These are phyloP conservation scores for Sicyos edulis DNA, from an alignment of 306 rosid genomes.

Conservation along the genomic window DNA sequence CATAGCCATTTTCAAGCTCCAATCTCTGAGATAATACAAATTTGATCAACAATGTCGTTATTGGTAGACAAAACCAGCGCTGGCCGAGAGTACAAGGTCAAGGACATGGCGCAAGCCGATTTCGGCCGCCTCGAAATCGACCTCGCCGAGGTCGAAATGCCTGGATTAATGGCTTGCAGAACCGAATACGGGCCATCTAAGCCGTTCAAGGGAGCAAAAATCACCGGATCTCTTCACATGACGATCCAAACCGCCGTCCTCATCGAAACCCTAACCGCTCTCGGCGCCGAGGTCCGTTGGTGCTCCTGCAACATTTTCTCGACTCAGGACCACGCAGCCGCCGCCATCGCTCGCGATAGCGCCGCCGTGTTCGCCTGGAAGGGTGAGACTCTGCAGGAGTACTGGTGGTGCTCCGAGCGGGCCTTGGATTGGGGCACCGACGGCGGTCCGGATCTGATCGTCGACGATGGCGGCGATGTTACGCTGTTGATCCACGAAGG, in stretches of 20 bases:
- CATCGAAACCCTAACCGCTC: constrained; percentile 88
- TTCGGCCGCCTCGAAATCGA: constrained; percentile 82
- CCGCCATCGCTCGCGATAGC: constrained; percentile 80
- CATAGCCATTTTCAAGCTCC: not conserved
- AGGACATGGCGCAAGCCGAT: constrained; percentile 86
- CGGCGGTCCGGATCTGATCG: constrained; percentile 90
- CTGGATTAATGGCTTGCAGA: constrained; percentile 63
- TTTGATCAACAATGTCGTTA: constrained; percentile 43
- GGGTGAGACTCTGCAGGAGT: constrained; percentile 94
- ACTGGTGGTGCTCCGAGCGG: constrained; percentile 97
- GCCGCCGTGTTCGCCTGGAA: constrained; percentile 96
- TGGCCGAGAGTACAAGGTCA: constrained; percentile 93
- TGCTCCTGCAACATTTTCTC: constrained; percentile 96
- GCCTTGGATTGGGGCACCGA: constrained; percentile 85
- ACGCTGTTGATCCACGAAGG: constrained; percentile 82
- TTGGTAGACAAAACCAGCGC: constrained; percentile 58
- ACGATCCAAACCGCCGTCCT: constrained; percentile 95
- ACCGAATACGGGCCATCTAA: constrained; percentile 59
- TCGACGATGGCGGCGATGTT: constrained; percentile 88
- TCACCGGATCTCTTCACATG: constrained; percentile 99
- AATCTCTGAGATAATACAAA: too few species aligned
- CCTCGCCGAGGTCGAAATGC: constrained; percentile 96
- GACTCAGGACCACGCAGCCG: constrained; percentile 95
- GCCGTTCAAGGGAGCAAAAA: constrained; percentile 74
- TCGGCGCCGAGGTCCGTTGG: constrained; percentile 97